phyloP scores from a whole-genome alignment of 2,329 filamentous ascomycete genomes.

The Fonsecaea multimorphosa region DNA sequence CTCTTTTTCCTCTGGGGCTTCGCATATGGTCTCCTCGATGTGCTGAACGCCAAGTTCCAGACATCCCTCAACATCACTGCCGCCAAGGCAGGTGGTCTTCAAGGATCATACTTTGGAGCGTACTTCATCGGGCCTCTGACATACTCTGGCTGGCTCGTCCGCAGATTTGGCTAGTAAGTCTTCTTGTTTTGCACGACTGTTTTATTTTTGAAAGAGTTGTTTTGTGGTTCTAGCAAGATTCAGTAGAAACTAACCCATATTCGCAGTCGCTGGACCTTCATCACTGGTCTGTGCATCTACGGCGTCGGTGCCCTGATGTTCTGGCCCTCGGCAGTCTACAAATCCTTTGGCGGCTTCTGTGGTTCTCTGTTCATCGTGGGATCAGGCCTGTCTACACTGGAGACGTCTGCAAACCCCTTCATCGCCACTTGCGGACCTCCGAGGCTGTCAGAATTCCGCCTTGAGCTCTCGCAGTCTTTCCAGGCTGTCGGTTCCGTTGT shows the following conservation, averaged over 20 bases:
- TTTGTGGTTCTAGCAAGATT: neutral
- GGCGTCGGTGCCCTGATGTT: slow-evolving; percentile 79
- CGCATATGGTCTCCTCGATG: slow-evolving; percentile 57
- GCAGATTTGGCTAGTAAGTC: slow-evolving; percentile 64
- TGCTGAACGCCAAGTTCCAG: slow-evolving; percentile 64
- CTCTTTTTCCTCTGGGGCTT: slow-evolving; percentile 63
- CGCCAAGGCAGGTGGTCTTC: slow-evolving; percentile 66
- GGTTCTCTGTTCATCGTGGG: slow-evolving; percentile 72
- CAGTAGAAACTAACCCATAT: neutral
- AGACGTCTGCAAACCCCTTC: slow-evolving; percentile 80
- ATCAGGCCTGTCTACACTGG: slow-evolving; percentile 73
- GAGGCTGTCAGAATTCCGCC: slow-evolving; percentile 75
- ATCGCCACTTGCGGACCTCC: slow-evolving; percentile 78
- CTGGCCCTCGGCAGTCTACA: slow-evolving; percentile 78
- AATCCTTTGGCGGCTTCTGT: slow-evolving; percentile 76
- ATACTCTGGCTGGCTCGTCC: slow-evolving; percentile 66
- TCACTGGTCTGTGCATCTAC: slow-evolving; percentile 73
- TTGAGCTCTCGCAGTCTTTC: slow-evolving; percentile 79
- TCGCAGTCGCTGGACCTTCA: slow-evolving; percentile 72
- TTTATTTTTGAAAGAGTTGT: neutral
- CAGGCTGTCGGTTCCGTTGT: slow-evolving; percentile 78
- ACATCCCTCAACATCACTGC: slow-evolving; percentile 61
- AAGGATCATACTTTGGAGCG: slow-evolving; percentile 69
- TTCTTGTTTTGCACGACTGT: neutral
- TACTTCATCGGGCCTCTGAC: slow-evolving; percentile 62